Evolutionary conservation across 345 rosid genomes (phyloP).

Genomic region (Gossypium longicalyx): DNA sequence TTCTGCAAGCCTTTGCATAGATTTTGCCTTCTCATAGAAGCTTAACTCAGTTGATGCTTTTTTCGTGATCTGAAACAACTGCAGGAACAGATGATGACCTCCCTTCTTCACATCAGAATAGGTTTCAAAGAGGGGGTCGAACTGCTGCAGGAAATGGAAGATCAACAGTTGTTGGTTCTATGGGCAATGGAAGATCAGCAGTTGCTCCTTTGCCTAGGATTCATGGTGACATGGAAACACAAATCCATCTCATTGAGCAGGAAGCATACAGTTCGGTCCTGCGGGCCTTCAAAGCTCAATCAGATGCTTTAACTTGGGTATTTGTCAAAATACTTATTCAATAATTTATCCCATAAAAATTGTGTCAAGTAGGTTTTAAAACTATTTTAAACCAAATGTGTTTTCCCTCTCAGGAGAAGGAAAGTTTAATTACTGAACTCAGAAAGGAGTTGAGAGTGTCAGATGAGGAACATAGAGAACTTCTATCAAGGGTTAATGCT

Average conservation of each 20-base stretch:
- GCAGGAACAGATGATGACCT: constrained; percentile 98
- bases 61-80: constrained; percentile 19
- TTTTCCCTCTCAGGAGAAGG: constrained; percentile 66
- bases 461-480: constrained; percentile 91
- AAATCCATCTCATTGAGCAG: constrained; percentile 85
- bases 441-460: constrained; percentile 93
- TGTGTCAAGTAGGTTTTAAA: constrained; percentile 3
- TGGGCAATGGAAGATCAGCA: constrained; percentile 79
- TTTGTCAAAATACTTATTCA: constrained; percentile 1
- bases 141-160: constrained; percentile 76
- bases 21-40: neutral
- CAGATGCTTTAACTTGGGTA: constrained; percentile 99
- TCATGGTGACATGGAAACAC: constrained; percentile 83
- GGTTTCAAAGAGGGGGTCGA: constrained; percentile 73
- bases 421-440: constrained; percentile 89
- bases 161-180: constrained; percentile 54
- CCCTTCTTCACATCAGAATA: constrained; percentile 90
- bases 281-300: constrained; percentile 96
- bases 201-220: constrained; percentile 56
- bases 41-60: neutral
- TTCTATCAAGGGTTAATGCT: constrained; percentile 74
- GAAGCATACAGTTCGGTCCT: constrained; percentile 84
- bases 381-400: constrained; percentile 8
- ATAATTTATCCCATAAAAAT: neutral
- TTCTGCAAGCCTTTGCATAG: neutral